phyloP scores from a whole-genome alignment of 2,329 filamentous ascomycete species.

The Pezicula rhizophila region DNA sequence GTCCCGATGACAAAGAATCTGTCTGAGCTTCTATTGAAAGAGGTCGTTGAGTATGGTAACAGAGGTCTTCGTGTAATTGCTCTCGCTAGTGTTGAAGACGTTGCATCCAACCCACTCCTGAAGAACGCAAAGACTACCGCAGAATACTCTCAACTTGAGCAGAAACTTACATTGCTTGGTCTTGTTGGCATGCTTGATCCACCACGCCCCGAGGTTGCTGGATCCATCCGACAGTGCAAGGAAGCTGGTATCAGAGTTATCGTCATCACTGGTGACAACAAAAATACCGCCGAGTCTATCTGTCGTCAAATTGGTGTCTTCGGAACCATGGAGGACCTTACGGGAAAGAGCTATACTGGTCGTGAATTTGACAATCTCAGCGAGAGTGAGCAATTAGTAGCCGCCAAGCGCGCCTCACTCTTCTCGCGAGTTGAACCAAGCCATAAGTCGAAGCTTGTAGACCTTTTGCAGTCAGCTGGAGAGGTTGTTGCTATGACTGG shows the following conservation, averaged over 20 bases:
- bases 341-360: constrained; percentile 90
- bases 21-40: constrained; percentile 62
- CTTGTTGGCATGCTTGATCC: constrained; percentile 96
- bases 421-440: constrained; percentile 94
- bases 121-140: constrained; percentile 71
- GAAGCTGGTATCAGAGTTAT: constrained; percentile 93
- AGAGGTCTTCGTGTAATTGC: constrained; percentile 91
- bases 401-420: constrained; percentile 77
- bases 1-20: constrained; percentile 67
- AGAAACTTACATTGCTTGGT: constrained; percentile 89
- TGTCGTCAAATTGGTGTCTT: constrained; percentile 97
- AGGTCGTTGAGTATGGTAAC: constrained; percentile 87
- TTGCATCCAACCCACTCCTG: constrained; percentile 63
- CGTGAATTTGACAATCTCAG: constrained; percentile 87
- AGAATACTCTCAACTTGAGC: constrained; percentile 83
- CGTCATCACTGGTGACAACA: constrained; percentile 97
- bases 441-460: constrained; percentile 97
- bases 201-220: constrained; percentile 83
- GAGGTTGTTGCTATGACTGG: constrained; percentile 99
- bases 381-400: constrained; percentile 72
- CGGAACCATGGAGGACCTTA: constrained; percentile 70
- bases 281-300: constrained; percentile 94
- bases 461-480: constrained; percentile 84
- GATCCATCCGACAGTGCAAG: constrained; percentile 82
- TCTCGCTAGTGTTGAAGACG: constrained; percentile 75